A percentile compares a stretch with the other conserved stretches of the same genome.
These are phyloP conservation scores for Kluyveromyces sp. DNA, from an alignment of 1,139 yeast genomes.

Conservation along the genomic window DNA sequence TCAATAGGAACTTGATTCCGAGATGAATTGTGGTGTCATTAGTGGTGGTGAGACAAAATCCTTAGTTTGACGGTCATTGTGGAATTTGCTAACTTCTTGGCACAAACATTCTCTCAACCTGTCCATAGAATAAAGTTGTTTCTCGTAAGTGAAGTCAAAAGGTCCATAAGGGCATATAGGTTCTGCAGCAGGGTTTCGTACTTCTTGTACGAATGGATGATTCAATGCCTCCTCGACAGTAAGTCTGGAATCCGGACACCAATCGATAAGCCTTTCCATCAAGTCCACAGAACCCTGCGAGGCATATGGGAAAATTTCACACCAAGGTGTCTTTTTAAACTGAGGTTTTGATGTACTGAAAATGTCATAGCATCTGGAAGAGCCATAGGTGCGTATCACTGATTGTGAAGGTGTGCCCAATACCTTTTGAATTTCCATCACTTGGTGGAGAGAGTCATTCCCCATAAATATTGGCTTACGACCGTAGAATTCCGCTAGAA, in stretches of 20 bases:
- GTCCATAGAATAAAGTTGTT: constrained; percentile 25
- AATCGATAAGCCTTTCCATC: constrained; percentile 44
- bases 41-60: constrained; percentile 7
- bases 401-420: constrained; percentile 53
- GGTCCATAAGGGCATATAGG: constrained; percentile 35
- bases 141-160: constrained; percentile 60
- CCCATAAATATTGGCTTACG: constrained; percentile 69
- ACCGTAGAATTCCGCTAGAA: constrained; percentile 67
- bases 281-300: constrained; percentile 41
- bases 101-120: constrained; percentile 21
- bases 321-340: constrained; percentile 40
- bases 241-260: constrained; percentile 49
- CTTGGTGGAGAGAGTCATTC: constrained; percentile 55
- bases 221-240: constrained; percentile 44
- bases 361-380: constrained; percentile 36
- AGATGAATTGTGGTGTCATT: constrained; percentile 5
- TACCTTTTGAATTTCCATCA: constrained; percentile 52
- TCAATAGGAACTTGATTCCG: constrained; percentile 1
- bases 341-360: constrained; percentile 35
- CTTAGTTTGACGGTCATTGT: constrained; percentile 9
- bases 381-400: constrained; percentile 30
- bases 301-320: constrained; percentile 52
- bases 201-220: constrained; percentile 42
- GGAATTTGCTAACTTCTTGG: constrained; percentile 24
- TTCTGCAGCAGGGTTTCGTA: constrained; percentile 47